phyloP scores from a whole-genome alignment of 768 basidiomycete genomes.

The Pleurotus salmoneostramineus region DNA sequence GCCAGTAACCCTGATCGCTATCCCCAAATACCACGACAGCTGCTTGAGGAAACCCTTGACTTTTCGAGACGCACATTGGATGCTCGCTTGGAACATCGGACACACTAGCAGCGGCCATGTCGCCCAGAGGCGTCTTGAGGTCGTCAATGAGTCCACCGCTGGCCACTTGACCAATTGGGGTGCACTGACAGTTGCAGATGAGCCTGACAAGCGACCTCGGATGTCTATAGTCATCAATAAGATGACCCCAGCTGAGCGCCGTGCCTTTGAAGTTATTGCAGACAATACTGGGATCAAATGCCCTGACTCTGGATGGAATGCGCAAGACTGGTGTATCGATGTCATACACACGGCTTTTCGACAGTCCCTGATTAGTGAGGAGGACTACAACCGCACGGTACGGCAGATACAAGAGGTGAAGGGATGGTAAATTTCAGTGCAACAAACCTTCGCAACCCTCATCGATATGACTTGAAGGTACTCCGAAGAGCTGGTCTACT shows the following conservation, averaged over 20 bases:
- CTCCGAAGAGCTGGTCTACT: too few relatives aligned
- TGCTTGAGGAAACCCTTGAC: neutral
- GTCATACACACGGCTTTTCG: neutral
- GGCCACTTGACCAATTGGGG: conserved; percentile 1
- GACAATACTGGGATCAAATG: neutral
- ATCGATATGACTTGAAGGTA: too few relatives aligned
- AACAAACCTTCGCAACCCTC: too few relatives aligned
- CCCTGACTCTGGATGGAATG: neutral
- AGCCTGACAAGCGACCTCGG: neutral
- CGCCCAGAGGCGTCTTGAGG: neutral
- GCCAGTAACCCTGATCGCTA: neutral
- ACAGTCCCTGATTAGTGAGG: neutral
- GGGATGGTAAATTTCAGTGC: too few relatives aligned
- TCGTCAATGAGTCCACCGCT: neutral
- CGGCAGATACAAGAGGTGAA: too few relatives aligned
- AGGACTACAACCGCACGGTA: neutral
- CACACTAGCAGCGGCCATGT: neutral
- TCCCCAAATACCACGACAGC: neutral
- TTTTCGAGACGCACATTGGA: neutral
- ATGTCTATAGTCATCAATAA: neutral
- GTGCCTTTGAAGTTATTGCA: neutral
- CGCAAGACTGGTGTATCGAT: neutral
- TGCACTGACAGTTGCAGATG: neutral
- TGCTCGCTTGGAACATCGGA: neutral
- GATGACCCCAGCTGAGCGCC: neutral